Percentiles rank a stretch among this genome's conserved stretches.
Evolutionary conservation across 208 protist species (phyloP).

Genomic region (Leishmania mexicana): DNA sequence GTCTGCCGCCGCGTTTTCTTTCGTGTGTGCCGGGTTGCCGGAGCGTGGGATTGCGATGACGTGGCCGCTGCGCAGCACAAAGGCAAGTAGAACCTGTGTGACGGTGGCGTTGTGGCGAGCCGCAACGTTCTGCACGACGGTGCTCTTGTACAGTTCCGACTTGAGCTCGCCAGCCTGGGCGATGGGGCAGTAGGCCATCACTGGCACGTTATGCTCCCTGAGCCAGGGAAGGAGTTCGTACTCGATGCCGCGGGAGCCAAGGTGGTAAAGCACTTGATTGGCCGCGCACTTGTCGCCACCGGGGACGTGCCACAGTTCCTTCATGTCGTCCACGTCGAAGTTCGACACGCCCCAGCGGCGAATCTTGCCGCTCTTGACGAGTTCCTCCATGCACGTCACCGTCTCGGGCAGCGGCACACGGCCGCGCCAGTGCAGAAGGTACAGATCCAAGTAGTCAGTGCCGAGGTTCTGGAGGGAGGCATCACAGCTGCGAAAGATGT

Average conservation of each 20-base stretch:
- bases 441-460: conserved; percentile 87
- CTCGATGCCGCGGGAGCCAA: conserved; percentile 80
- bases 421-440: conserved; percentile 91
- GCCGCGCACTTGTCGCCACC: conserved; percentile 54
- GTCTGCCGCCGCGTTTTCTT: conserved; percentile 62
- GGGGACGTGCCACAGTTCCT: conserved; percentile 57
- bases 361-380: conserved; percentile 75
- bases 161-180: conserved; percentile 63
- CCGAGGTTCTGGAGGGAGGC: conserved; percentile 64
- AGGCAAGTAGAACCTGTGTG: conserved; percentile 43
- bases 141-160: conserved; percentile 48
- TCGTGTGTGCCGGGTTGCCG: conserved; percentile 54
- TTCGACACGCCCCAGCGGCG: conserved; percentile 88
- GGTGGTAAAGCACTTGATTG: conserved; percentile 86
- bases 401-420: conserved; percentile 55
- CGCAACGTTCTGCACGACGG: conserved; percentile 38
- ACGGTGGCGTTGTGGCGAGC: conserved; percentile 35
- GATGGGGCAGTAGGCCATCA: conserved; percentile 85
- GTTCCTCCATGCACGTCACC: conserved; percentile 78
- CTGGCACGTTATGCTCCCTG: conserved; percentile 46
- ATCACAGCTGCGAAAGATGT: conserved; percentile 74
- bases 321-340: conserved; percentile 70
- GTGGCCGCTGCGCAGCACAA: conserved; percentile 33
- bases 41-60: conserved; percentile 67
- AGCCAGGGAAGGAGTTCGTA: conserved; percentile 66